Percentiles rank a stretch among this genome's conserved stretches.
Evolutionary conservation across 805 yeast genomes (phyloP).

Genomic region (Zygotorulaspora sp.): DNA sequence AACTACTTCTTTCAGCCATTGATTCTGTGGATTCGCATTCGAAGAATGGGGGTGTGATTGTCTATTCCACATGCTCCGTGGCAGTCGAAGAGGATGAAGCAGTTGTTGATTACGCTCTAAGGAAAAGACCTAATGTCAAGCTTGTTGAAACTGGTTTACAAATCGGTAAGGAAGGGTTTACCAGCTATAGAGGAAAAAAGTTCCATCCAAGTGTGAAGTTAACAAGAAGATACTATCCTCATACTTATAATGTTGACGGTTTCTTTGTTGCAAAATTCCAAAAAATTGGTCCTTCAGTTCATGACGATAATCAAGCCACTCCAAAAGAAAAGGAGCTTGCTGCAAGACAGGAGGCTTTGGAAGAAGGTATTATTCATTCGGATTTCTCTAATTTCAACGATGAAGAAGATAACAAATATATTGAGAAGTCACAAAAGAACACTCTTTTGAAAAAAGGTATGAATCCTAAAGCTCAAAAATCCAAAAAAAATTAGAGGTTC

Average conservation of each 20-base stretch:
- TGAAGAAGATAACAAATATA: conserved; percentile 67
- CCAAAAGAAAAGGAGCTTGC: conserved; percentile 78
- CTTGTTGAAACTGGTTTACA: conserved; percentile 87
- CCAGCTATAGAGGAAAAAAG: conserved; percentile 87
- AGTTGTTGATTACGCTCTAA: conserved; percentile 94
- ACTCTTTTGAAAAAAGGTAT: conserved; percentile 66
- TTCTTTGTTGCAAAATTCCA: conserved; percentile 95
- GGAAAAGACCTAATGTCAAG: conserved; percentile 94
- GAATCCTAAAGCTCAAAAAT: conserved; percentile 47
- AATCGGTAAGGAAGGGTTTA: conserved; percentile 95
- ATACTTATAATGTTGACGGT: conserved; percentile 97
- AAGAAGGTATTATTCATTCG: conserved; percentile 75
- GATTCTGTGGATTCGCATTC: conserved; percentile 95
- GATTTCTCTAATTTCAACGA: conserved; percentile 83
- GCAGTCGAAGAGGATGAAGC: conserved; percentile 98
- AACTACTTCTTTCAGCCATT: conserved; percentile 86
- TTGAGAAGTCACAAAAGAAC: conserved; percentile 63
- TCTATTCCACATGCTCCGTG: conserved; percentile 96
- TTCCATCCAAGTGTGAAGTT: conserved; percentile 72
- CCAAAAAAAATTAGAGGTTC: conserved; percentile 7
- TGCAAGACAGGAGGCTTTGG: conserved; percentile 77
- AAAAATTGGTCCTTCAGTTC: conserved; percentile 82
- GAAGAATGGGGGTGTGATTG: conserved; percentile 87
- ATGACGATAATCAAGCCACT: conserved; percentile 80
- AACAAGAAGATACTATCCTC: conserved; percentile 96